Base-by-base conservation (phyloP, 106 monocot genomes). In the Dendrobium catenatum region DNA sequence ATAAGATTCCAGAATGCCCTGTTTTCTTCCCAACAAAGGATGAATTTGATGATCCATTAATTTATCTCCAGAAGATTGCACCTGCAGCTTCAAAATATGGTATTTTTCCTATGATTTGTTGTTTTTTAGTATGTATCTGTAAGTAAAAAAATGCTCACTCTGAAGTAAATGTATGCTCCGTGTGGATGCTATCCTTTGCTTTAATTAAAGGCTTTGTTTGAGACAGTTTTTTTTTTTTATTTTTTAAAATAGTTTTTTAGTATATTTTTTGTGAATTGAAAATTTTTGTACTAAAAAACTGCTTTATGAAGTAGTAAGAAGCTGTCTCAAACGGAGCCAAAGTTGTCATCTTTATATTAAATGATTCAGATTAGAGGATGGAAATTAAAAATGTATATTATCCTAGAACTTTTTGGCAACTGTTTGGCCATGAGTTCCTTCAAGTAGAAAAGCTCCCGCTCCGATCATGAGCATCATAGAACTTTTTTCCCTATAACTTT, bases 1-100 rank as follows among this genome's bases (percentile, higher is more conserved):
- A 86, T 29, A 92, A 86, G 84, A 92, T 97, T 59, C 88, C 94
- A 37, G 96, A 97, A 7, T 97, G 96, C 64, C 96, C 94, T 79
- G 92, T 92, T 10, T 97, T 89, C 80, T 80, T 27, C 48, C 96
- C 96, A 22, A 85, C 96, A 43, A 97, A 90, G 78, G 92, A 90
- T 68, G 94, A 97, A 80, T 94, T 97, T 86, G 89, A 94, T 26
- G 89, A 97, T 83, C 96, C 96, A 10, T 81, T 89, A 4, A 75
- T 76, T 78, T 97, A 92, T 89, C 81, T 97, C 70, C 96, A 92
- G 77, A 75, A 87, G 78, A 92, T 97, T 67, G 89, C 90, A 20
- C 90, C 94, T 56, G 68, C 82, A 29, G 96, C 94, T 80, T 89
- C 92, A 20, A 89, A 85, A 88, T 94, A 85, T 82, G 96, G 96